Conservation (phyloP, 2,329 filamentous ascomycete genomes). For the Colletotrichum limetticola region DNA sequence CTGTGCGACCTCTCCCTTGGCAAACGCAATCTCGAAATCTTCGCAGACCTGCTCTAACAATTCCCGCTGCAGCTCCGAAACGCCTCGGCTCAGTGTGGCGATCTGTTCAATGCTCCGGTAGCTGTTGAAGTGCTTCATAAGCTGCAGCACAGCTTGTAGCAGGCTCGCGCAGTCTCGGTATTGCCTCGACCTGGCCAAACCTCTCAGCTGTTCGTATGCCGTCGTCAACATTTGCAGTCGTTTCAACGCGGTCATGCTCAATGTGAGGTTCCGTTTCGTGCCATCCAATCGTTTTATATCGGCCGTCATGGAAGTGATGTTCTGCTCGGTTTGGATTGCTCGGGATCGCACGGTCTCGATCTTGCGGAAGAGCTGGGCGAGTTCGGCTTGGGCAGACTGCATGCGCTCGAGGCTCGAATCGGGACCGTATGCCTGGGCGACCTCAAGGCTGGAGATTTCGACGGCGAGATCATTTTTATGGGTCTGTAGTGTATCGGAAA, state of each 20-base stretch:
- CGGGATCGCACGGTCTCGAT: constrained; percentile 93
- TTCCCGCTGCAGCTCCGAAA: constrained; percentile 92
- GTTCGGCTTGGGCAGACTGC: constrained; percentile 88
- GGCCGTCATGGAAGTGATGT: constrained; percentile 98
- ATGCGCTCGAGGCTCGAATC: constrained; percentile 91
- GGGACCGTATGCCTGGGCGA: constrained; percentile 85
- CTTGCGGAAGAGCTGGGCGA: constrained; percentile 90
- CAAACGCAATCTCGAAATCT: constrained; percentile 96
- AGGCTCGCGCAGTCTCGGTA: constrained; percentile 95
- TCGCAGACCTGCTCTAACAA: constrained; percentile 98
- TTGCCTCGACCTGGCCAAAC: constrained; percentile 84
- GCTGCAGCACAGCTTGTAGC: constrained; percentile 92
- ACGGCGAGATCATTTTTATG: constrained; percentile 86
- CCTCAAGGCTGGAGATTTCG: constrained; percentile 78
- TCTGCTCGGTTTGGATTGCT: constrained; percentile 91
- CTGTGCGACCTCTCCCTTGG: constrained; percentile 82
- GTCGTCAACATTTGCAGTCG: constrained; percentile 98
- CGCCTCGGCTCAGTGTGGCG: constrained; percentile 89
- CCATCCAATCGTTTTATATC: constrained; percentile 98
- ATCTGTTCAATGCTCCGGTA: constrained; percentile 99
- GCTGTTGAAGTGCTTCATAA: constrained; percentile 98
- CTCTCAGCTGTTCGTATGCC: constrained; percentile 95
- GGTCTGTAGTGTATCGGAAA: constrained; percentile 77
- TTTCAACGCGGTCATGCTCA: constrained; percentile 98
- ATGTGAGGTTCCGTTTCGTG: constrained; percentile 94